phyloP scores from a whole-genome alignment of 805 yeast species.

The Candida yuanshanica region DNA sequence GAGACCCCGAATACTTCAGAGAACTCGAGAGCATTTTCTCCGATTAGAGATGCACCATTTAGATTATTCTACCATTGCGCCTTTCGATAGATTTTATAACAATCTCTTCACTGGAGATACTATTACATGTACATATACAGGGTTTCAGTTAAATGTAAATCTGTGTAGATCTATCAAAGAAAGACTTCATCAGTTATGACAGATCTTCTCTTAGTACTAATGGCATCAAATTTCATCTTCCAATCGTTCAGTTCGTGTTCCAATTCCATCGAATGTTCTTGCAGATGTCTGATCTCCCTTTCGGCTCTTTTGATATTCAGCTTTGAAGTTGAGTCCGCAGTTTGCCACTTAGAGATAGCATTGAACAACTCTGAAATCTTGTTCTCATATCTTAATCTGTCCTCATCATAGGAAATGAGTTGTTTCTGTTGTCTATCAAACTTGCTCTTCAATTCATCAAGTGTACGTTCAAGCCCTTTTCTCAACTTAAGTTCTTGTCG shows the following conservation, averaged over 20 bases:
- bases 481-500: slow-evolving; percentile 47
- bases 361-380: slow-evolving; percentile 42
- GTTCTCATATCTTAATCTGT: slow-evolving; percentile 49
- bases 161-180: slow-evolving; percentile 11
- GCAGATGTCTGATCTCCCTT: slow-evolving; percentile 51
- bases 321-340: slow-evolving; percentile 39
- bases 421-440: slow-evolving; percentile 46
- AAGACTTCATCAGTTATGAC: slow-evolving; percentile 22
- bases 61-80: background rate
- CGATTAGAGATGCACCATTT: background rate
- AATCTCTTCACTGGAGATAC: background rate
- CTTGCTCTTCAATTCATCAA: slow-evolving; percentile 48
- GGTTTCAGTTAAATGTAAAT: background rate
- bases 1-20: slow-evolving; percentile 65
- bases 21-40: background rate
- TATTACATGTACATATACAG: background rate
- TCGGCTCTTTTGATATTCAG: slow-evolving; percentile 41
- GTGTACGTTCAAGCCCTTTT: slow-evolving; percentile 44
- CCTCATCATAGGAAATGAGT: slow-evolving; percentile 50
- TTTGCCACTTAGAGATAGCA: slow-evolving; percentile 37
- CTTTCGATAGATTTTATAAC: background rate
- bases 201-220: slow-evolving; percentile 17
- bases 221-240: slow-evolving; percentile 35
- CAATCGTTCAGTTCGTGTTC: slow-evolving; percentile 56
- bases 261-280: slow-evolving; percentile 44